A percentile compares a stretch with the other conserved stretches of the same genome.
Evolutionary conservation across 2,329 filamentous ascomycete genomes (phyloP).

Genomic region (Atkinsonella texensis): DNA sequence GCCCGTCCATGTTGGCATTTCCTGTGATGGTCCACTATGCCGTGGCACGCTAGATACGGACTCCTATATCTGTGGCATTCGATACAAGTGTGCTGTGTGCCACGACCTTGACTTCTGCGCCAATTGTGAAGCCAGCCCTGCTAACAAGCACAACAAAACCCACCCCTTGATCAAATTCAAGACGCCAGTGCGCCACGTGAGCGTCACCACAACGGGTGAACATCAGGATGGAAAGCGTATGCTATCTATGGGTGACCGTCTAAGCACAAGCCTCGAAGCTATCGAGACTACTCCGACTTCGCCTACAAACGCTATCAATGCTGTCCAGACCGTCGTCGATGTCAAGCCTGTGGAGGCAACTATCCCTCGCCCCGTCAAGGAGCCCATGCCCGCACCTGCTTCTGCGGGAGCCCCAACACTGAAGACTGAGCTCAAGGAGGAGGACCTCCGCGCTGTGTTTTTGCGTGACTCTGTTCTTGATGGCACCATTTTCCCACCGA

Average conservation of each 20-base stretch:
- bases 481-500: slow-evolving; percentile 58
- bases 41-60: slow-evolving; percentile 37
- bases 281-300: slow-evolving; percentile 31
- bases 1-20: slow-evolving; percentile 68
- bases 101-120: slow-evolving; percentile 92
- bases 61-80: slow-evolving; percentile 72
- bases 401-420: background rate
- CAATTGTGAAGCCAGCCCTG: slow-evolving; percentile 79
- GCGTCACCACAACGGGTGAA: slow-evolving; percentile 73
- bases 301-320: slow-evolving; percentile 34
- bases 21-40: slow-evolving; percentile 90
- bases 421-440: slow-evolving; percentile 14
- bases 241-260: slow-evolving; percentile 58
- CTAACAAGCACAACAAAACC: slow-evolving; percentile 82
- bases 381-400: slow-evolving; percentile 4
- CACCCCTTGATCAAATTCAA: slow-evolving; percentile 96
- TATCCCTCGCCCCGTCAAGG: slow-evolving; percentile 1
- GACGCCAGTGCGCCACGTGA: slow-evolving; percentile 79
- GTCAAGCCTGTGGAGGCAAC: slow-evolving; percentile 49
- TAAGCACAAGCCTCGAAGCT: slow-evolving; percentile 31
- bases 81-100: slow-evolving; percentile 97
- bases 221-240: slow-evolving; percentile 54
- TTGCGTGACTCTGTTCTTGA: slow-evolving; percentile 69
- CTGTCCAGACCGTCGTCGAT: slow-evolving; percentile 61
- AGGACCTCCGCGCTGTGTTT: slow-evolving; percentile 45